These are phyloP conservation scores for Myotisia sp. DNA, from an alignment of 2,329 filamentous ascomycete genomes.

Conservation along the genomic window DNA sequence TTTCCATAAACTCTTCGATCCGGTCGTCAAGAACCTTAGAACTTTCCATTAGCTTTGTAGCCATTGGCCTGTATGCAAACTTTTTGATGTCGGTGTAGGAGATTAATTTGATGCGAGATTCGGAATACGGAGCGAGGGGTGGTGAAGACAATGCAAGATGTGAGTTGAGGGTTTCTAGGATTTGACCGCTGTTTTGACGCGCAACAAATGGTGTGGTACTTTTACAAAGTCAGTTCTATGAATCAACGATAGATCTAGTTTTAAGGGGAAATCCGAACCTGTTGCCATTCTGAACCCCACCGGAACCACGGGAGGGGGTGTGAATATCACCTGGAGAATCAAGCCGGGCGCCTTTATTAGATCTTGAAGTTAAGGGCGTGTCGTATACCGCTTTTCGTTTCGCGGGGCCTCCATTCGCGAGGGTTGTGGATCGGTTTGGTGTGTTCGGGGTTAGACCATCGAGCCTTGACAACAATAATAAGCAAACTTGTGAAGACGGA, in stretches of 20 bases:
- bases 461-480: too few relatives aligned
- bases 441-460: conserved; percentile 56
- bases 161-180: conserved; percentile 69
- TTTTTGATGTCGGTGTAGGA: conserved; percentile 83
- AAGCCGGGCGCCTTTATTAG: conserved; percentile 31
- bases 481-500: conserved; percentile 6
- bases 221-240: conserved; percentile 11
- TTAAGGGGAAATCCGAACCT: not conserved
- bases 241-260: not conserved
- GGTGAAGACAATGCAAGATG: conserved; percentile 54
- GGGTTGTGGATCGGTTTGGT: conserved; percentile 22
- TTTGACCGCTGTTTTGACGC: conserved; percentile 63
- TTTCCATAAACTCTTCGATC: conserved; percentile 73
- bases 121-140: conserved; percentile 56
- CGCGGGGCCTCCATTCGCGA: conserved; percentile 30
- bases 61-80: conserved; percentile 78
- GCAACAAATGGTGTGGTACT: conserved; percentile 54
- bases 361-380: conserved; percentile 30
- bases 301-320: conserved; percentile 15
- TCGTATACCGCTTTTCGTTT: conserved; percentile 41
- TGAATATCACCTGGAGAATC: conserved; percentile 38
- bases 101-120: conserved; percentile 68
- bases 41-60: conserved; percentile 85
- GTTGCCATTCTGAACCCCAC: conserved; percentile 26
- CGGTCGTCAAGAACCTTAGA: conserved; percentile 89